These are phyloP conservation scores for Irpex sp. DNA, from an alignment of 1,284 basidiomycete species.

Conservation along the genomic window DNA sequence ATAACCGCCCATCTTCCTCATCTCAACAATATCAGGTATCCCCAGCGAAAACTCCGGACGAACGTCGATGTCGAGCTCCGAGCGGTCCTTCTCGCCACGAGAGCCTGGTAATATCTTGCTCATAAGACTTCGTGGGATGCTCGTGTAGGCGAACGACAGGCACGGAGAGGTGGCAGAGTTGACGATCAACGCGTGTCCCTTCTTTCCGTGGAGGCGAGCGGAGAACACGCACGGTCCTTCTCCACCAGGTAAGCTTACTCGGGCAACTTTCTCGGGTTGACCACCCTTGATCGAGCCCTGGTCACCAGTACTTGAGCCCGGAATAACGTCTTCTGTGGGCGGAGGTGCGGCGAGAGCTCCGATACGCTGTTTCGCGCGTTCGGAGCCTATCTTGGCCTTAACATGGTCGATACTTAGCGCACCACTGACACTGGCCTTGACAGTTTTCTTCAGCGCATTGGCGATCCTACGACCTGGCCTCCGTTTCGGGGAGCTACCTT, in stretches of 20 bases:
- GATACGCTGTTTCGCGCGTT: conserved; percentile 22
- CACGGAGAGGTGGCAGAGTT: conserved; percentile 26
- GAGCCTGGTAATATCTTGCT: not conserved
- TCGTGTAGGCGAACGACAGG: conserved; percentile 22
- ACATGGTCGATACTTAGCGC: conserved; percentile 24
- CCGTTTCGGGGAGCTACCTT: conserved; percentile 13
- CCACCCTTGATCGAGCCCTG: conserved; percentile 1
- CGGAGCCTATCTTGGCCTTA: conserved; percentile 26
- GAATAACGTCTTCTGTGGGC: not conserved
- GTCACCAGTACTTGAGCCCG: not conserved
- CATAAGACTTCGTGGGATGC: not conserved
- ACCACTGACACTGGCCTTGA: conserved; percentile 21
- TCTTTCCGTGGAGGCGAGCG: conserved; percentile 23
- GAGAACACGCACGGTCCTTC: conserved; percentile 28
- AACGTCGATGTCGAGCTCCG: conserved; percentile 17
- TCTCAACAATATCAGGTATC: conserved; percentile 20
- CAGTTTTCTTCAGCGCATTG: conserved; percentile 21
- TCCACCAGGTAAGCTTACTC: conserved; percentile 16
- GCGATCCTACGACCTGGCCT: conserved; percentile 21
- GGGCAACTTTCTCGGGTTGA: conserved; percentile 7
- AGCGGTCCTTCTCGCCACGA: conserved; percentile 5
- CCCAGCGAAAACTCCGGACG: conserved; percentile 22
- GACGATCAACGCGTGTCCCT: conserved; percentile 24
- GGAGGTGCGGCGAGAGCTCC: conserved; percentile 22
- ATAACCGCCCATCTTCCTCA: conserved; percentile 28